Base-by-base conservation (phyloP, 495 filamentous ascomycete genomes). In the Podospora pseudopauciseta region DNA sequence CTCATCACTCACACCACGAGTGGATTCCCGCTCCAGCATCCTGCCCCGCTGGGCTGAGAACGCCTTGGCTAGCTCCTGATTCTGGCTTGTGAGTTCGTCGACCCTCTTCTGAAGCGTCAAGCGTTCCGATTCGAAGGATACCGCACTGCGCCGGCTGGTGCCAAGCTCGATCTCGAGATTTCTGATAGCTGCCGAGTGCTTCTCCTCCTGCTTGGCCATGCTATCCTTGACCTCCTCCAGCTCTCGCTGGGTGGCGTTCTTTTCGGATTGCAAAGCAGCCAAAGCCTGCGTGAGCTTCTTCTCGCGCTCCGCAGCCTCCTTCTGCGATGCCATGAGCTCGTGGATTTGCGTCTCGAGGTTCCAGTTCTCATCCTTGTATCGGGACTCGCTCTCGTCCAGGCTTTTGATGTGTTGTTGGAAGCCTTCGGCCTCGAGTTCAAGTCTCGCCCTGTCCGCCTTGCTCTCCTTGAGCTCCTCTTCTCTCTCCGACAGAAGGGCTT, bases 311-410 rank as follows among this genome's bases (percentile, higher is more conserved):
- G 88, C 83, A 0, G 90, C 85, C 11, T 95, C 93, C 73, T 86
- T 89, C 59, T 86, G 82, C 18, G 84, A 78, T 7, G 90, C 86
- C 68, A 90, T 83, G 28, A 93, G 81, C 64, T 97, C 93, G 66
- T 96, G 95, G 28, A 92, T 86, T 71, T 91, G 89, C 1, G 93
- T 93, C 79, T 97, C 95, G 57, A 99, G 84, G 68, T 90, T 91
- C 95, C 95, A 99, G 74, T 98, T 99, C 75, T 97, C 94, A 74
- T 99, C 95, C 77, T 97, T 98, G 78, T 94, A 96, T 19, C 91
- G 88, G 76, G 93, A 90, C 79, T 99, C 95, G 72, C 90, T 96
- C 77, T 98, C 95, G 72, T 97, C 93, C 44, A 98, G 81, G 6
- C 83, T 83, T 72, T 90, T 90, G 60, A 97, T 82, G 13, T 92